Evolutionary conservation across 2,329 filamentous ascomycete genomes (phyloP).

Genomic region (Fusarium lateritium): DNA sequence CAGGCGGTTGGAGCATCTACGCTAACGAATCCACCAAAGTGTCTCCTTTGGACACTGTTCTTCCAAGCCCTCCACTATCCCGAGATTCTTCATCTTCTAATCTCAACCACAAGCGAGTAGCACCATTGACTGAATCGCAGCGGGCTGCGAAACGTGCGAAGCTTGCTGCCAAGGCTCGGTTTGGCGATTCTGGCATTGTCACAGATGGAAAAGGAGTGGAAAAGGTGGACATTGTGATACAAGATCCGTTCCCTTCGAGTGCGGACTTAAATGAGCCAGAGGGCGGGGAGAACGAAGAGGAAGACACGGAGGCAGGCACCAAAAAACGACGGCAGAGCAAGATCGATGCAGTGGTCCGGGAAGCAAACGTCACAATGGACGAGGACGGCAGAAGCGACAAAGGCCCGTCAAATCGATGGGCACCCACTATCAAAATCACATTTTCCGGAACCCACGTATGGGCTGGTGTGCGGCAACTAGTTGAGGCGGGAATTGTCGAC

Average conservation of each 20-base stretch:
- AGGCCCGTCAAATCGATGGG: conserved; percentile 51
- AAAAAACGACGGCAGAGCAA: conserved; percentile 51
- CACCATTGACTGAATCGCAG: conserved; percentile 48
- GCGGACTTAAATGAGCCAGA: conserved; percentile 45
- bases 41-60: conserved; percentile 68
- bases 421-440: conserved; percentile 68
- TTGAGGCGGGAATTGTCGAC: conserved; percentile 82
- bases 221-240: conserved; percentile 70
- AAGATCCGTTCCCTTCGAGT: conserved; percentile 67
- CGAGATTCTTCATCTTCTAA: conserved; percentile 49
- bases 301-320: conserved; percentile 20
- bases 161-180: conserved; percentile 76
- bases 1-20: conserved; percentile 86
- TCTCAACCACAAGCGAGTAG: conserved; percentile 49
- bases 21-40: conserved; percentile 71
- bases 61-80: conserved; percentile 65
- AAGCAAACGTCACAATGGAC: conserved; percentile 44
- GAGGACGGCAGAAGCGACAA: conserved; percentile 47
- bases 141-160: conserved; percentile 70
- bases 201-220: conserved; percentile 75
- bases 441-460: conserved; percentile 86
- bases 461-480: conserved; percentile 81
- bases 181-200: conserved; percentile 72
- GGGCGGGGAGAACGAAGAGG: conserved; percentile 39
- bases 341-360: conserved; percentile 55